phyloP scores from a whole-genome alignment of 495 filamentous ascomycete genomes.

The Hamigera avellanea region DNA sequence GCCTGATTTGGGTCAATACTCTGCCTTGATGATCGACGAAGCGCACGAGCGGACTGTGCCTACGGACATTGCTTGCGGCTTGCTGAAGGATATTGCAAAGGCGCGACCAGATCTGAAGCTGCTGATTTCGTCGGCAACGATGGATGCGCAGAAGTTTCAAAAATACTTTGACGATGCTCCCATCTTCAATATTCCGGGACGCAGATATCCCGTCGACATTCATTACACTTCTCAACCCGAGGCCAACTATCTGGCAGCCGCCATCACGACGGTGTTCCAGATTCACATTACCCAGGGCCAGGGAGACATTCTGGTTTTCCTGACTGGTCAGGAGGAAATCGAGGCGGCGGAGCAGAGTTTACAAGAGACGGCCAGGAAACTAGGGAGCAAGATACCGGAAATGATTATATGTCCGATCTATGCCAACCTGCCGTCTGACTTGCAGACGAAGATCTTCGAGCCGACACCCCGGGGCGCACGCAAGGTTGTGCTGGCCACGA shows the following conservation, averaged over 20 bases:
- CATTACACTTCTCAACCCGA: slow-evolving; percentile 90
- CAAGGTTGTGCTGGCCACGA: slow-evolving; percentile 82
- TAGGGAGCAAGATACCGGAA: slow-evolving; percentile 74
- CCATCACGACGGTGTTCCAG: slow-evolving; percentile 89
- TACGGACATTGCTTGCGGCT: slow-evolving; percentile 82
- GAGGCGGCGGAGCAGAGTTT: slow-evolving; percentile 74
- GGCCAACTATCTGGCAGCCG: slow-evolving; percentile 86
- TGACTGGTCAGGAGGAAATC: slow-evolving; percentile 87
- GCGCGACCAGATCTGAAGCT: slow-evolving; percentile 82
- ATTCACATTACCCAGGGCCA: slow-evolving; percentile 81
- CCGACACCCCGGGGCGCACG: slow-evolving; percentile 69
- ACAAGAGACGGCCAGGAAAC: slow-evolving; percentile 66
- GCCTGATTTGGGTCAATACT: slow-evolving; percentile 75
- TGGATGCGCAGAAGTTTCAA: slow-evolving; percentile 90
- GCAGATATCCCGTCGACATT: slow-evolving; percentile 82
- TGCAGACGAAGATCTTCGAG: slow-evolving; percentile 84
- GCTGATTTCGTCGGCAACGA: slow-evolving; percentile 87
- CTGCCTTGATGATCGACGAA: slow-evolving; percentile 92
- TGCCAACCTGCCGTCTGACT: slow-evolving; percentile 74
- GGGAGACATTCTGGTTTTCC: slow-evolving; percentile 85
- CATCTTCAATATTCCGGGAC: slow-evolving; percentile 92
- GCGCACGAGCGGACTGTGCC: slow-evolving; percentile 89
- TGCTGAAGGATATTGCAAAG: slow-evolving; percentile 85
- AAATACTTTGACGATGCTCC: slow-evolving; percentile 90
- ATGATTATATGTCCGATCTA: slow-evolving; percentile 84